Percentiles rank a stretch among this genome's conserved stretches.
phyloP scores from a whole-genome alignment of 1,284 basidiomycete species.

The Phellopilus nigrolimitatus region DNA sequence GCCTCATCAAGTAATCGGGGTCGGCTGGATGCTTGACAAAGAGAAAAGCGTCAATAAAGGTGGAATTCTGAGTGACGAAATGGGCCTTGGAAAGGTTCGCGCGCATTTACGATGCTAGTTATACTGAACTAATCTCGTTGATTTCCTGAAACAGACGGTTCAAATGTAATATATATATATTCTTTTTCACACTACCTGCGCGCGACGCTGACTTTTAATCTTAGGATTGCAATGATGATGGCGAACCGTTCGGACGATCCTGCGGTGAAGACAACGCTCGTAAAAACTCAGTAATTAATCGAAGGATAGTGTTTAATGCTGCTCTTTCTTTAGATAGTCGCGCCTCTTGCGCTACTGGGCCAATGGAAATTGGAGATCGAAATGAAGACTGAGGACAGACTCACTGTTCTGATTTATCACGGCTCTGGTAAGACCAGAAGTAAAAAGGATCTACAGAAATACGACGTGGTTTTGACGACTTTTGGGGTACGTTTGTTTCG shows the following conservation, averaged over 20 bases:
- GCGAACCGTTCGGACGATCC: constrained; percentile 41
- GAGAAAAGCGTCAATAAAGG: constrained; percentile 43
- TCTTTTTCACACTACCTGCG: not conserved
- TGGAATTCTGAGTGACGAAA: constrained; percentile 77
- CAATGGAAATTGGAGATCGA: constrained; percentile 59
- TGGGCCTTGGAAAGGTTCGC: constrained; percentile 38
- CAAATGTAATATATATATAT: constrained; percentile 34
- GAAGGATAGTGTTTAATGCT: too few species aligned
- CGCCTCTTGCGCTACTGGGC: constrained; percentile 49
- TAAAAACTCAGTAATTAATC: too few species aligned
- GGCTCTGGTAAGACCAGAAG: constrained; percentile 42
- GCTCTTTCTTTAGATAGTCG: too few species aligned
- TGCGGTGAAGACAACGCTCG: constrained; percentile 47
- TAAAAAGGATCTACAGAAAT: constrained; percentile 40
- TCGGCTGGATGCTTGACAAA: constrained; percentile 61
- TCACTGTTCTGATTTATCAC: constrained; percentile 52
- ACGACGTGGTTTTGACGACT: constrained; percentile 57
- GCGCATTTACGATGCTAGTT: not conserved
- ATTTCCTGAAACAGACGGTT: constrained; percentile 34
- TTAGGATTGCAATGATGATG: constrained; percentile 44
- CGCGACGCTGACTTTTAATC: not conserved
- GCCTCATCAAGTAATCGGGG: constrained; percentile 63
- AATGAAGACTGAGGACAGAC: constrained; percentile 43
- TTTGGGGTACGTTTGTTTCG: constrained; percentile 35
- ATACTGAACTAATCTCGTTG: not conserved